phyloP scores from a whole-genome alignment of 352 stramenopile species.

The Pythium coloratum region DNA sequence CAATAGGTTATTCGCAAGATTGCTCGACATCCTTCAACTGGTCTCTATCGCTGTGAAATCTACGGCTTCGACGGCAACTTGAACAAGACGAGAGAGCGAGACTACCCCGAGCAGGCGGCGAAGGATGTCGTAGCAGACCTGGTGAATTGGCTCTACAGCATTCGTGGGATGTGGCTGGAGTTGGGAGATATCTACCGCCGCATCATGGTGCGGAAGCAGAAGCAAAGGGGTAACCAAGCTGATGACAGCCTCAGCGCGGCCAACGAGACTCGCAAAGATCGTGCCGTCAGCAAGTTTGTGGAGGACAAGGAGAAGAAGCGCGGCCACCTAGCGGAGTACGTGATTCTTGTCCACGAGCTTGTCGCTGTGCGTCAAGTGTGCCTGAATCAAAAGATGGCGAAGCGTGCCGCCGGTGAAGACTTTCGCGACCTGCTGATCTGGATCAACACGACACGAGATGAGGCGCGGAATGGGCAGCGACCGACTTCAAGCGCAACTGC shows the following conservation, averaged over 20 bases:
- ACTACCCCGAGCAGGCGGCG: constrained; percentile 22
- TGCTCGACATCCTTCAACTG: constrained; percentile 12
- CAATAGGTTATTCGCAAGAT: constrained; percentile 14
- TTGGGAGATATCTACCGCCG: constrained; percentile 47
- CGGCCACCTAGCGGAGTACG: constrained; percentile 46
- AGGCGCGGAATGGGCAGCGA: not conserved
- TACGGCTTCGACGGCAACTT: constrained; percentile 36
- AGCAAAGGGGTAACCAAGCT: constrained; percentile 33
- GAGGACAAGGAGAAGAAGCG: constrained; percentile 19
- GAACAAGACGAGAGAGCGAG: constrained; percentile 35
- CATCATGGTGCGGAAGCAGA: constrained; percentile 24
- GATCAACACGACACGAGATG: constrained; percentile 24
- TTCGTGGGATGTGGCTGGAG: constrained; percentile 49
- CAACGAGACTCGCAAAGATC: constrained; percentile 57
- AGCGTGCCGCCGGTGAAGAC: constrained; percentile 66
- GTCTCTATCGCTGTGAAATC: constrained; percentile 35
- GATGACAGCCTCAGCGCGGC: constrained; percentile 61
- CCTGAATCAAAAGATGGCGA: constrained; percentile 70
- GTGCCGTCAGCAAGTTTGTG: constrained; percentile 33
- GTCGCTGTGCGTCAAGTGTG: constrained; percentile 60
- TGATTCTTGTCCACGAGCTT: constrained; percentile 44
- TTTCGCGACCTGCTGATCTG: constrained; percentile 65
- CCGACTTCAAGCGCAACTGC: not conserved
- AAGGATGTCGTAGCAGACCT: constrained; percentile 20
- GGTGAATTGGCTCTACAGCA: constrained; percentile 37